Base-by-base conservation (phyloP, 495 filamentous ascomycete genomes). In the Physcia stellaris region DNA sequence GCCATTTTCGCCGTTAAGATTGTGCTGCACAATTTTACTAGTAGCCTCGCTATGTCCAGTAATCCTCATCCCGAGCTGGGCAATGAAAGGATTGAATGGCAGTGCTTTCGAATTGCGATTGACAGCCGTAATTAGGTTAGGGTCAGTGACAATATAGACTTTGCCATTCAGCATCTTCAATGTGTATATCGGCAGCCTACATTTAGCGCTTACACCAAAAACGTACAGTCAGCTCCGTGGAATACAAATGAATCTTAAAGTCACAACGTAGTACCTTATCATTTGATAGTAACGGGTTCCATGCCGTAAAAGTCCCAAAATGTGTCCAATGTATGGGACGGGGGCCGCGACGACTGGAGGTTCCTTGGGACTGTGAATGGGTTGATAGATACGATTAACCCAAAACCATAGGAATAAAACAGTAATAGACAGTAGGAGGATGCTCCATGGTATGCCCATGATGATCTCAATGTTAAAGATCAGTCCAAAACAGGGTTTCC, bases 111-210 rank as follows among this genome's bases (percentile, higher is more conserved):
- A 42, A 24, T 59, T 53, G 22, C 64, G 66, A 41, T 68, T 66
- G 22, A 68, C 51, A 0, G 56, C 55, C 12, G 37, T 41, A 13
- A 70, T 48, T 19, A 71, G 45, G 1, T 49, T 45, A 4, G 67
- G 57, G 0, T 65, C 60, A 4, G 48, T 57, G 9, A 70, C 48
- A 11, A 70, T 36, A 45, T 74, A 71, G 16, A 60, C 45, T 24
- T 66, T 66, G 24, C 39, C 48, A 35, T 52, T 48, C 24, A 68
- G 43, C 40, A 66, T 58, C 7, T 61, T 51, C 22, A 71, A 47
- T 3, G 57, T 55, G 51, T 64, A 65, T 28, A 66, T 60, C 2
- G 60, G 59, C 39, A 53, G 47, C 3, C 50, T 46, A 26, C 42
- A 42, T 13, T 39, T 35, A 20, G 32, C 40, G n/a, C 44, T 44